Evolutionary conservation across 2,329 filamentous ascomycete species (phyloP).

Genomic region (Emericellopsis cladophorae): DNA sequence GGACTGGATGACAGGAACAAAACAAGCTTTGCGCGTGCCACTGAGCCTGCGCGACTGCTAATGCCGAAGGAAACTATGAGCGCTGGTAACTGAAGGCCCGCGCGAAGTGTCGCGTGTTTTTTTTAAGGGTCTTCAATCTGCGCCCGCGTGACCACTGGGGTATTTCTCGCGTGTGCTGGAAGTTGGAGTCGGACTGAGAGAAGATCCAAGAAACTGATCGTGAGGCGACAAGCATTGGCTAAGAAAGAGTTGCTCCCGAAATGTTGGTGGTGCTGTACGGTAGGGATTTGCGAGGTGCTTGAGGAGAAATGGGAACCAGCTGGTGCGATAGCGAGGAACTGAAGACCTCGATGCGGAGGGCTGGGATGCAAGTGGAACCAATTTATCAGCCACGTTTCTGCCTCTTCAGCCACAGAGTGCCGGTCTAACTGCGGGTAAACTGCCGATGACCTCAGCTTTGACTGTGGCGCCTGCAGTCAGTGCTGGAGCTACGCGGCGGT

Average conservation of each 20-base stretch:
- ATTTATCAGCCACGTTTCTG: not conserved
- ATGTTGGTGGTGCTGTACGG: constrained; percentile 2
- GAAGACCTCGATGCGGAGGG: not conserved
- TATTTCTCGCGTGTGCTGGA: too few relatives aligned
- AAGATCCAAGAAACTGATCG: not conserved
- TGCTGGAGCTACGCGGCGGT: constrained; percentile 21
- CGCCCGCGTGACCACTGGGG: too few relatives aligned
- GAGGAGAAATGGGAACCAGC: not conserved
- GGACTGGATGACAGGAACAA: too few relatives aligned
- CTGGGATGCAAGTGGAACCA: too few relatives aligned
- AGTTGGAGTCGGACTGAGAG: not conserved
- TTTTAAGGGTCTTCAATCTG: too few relatives aligned
- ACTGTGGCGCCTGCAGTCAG: constrained; percentile 1
- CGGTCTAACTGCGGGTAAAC: constrained; percentile 7
- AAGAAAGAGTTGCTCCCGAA: not conserved
- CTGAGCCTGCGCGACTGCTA: too few relatives aligned
- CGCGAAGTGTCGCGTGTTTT: too few relatives aligned
- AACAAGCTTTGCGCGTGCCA: too few relatives aligned
- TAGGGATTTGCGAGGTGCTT: not conserved
- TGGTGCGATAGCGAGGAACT: not conserved
- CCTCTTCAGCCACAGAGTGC: not conserved
- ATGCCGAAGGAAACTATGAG: not conserved
- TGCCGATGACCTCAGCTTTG: constrained; percentile 2
- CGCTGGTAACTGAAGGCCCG: too few relatives aligned
- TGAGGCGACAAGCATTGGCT: too few relatives aligned